These are phyloP conservation scores for Calonectria leucothoes DNA, from an alignment of 2,329 filamentous ascomycete genomes.

Conservation along the genomic window DNA sequence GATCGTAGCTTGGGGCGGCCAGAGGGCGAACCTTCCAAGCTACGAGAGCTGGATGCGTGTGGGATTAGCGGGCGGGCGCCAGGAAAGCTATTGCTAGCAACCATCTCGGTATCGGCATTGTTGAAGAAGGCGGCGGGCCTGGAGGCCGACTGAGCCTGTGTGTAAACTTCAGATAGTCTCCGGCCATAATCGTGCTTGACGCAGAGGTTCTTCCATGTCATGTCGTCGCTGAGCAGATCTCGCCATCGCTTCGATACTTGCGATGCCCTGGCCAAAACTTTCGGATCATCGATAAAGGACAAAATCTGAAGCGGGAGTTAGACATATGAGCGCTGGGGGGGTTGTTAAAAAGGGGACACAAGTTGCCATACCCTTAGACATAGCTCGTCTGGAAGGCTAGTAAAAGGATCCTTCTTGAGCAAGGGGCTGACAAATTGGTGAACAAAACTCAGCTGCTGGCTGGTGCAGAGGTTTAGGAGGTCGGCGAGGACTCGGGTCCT, in stretches of 20 bases:
- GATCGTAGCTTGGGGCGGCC: constrained; percentile 74
- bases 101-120: constrained; percentile 51
- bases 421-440: constrained; percentile 95
- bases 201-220: constrained; percentile 98
- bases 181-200: constrained; percentile 91
- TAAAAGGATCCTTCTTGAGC: constrained; percentile 96
- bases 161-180: constrained; percentile 64
- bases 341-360: neutral
- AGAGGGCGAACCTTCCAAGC: constrained; percentile 62
- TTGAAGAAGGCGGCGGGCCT: constrained; percentile 47
- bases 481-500: constrained; percentile 87
- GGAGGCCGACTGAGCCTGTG: constrained; percentile 44
- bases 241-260: constrained; percentile 97
- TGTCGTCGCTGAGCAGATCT: constrained; percentile 93
- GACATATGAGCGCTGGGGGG: neutral
- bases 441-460: constrained; percentile 94
- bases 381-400: constrained; percentile 89
- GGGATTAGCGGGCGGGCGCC: constrained; percentile 53
- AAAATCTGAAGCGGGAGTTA: constrained; percentile 72
- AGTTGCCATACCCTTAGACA: constrained; percentile 82
- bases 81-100: constrained; percentile 56
- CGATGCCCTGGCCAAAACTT: constrained; percentile 90
- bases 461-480: constrained; percentile 93
- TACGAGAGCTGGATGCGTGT: constrained; percentile 58
- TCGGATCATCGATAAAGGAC: constrained; percentile 96